Evolutionary conservation across 345 rosid species (phyloP), one percentile per base, ranked within the genome.

Genomic region (Salix viminalis): DNA sequence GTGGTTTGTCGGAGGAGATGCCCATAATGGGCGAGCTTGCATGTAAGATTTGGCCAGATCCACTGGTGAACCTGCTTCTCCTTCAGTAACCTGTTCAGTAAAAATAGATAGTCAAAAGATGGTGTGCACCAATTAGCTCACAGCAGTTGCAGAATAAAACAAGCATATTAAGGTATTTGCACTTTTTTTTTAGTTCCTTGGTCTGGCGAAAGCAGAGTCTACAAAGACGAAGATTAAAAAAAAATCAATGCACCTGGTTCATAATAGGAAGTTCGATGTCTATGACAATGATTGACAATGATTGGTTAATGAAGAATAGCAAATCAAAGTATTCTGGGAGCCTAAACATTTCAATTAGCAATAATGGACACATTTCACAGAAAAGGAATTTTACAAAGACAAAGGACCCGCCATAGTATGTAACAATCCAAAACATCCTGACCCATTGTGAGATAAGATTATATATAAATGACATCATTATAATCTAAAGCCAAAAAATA

Each of bases 21-120:
- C 86, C 94, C 94, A 89, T n/a, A 91, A 83, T 50, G 89, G 89
- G 73, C 91, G 88, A 50, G 82, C 83, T 81, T 44, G 89, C 98
- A 93, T 95, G 80, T 83, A 94, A 37, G 91, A 88, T 88, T 85
- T 93, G 81, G 97, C 98, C 85, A 91, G 42, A 69, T 90, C 91
- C 67, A 85, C 94, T 14, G 98, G 99, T 58, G 97, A 93, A 37
- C 92, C 91, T 24, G 48, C 80, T 77, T 90, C 92, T 74, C 79
- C 89, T 79, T 85, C 91, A 61, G 75, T 71, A 28, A 77, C 85
- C 99, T 91, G 89, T 5, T 68, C 71, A 76, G 2, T 70, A 46
- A 46, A 65, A 65, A 71, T 15, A 28, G 28, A 67, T 16, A 39
- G 64, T 34, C 10, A 76, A 12, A 44, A 58, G 58, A 12, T 28